phyloP scores from a whole-genome alignment of 2,329 filamentous ascomycete genomes.

The Berkeleyomyces basicola region DNA sequence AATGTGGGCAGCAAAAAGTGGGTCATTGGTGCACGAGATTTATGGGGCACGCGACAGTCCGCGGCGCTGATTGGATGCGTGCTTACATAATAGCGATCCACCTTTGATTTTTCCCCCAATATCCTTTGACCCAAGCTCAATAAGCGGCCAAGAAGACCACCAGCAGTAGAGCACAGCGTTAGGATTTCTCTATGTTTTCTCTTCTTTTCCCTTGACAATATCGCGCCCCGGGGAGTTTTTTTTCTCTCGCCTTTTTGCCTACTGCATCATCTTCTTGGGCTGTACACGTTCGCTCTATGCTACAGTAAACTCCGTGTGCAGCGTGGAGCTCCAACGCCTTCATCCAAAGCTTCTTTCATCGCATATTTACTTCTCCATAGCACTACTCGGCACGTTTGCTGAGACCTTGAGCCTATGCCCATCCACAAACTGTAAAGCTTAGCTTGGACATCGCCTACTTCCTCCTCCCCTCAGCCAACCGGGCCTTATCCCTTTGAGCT shows the following conservation, averaged over 20 bases:
- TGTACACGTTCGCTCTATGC: no score
- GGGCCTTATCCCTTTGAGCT: neutral
- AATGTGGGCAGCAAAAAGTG: constrained; percentile 12
- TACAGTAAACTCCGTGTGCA: no score
- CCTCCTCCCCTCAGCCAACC: neutral
- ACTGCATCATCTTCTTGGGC: no score
- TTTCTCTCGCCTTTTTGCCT: no score
- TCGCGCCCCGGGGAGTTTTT: no score
- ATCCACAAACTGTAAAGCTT: neutral
- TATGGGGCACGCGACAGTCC: neutral
- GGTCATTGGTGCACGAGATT: constrained; percentile 10
- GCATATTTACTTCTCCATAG: neutral
- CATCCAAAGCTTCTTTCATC: neutral
- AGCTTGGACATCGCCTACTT: neutral
- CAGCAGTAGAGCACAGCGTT: neutral
- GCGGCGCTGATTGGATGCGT: constrained; percentile 1
- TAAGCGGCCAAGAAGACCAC: neutral
- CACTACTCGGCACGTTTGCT: neutral
- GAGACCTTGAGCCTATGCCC: neutral
- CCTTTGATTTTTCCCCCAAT: constrained; percentile 1
- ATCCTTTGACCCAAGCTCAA: constrained; percentile 1
- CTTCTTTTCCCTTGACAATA: no score
- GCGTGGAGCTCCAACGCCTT: no score
- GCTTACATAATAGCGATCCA: constrained; percentile 4
- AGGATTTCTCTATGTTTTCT: neutral